phyloP scores from a whole-genome alignment of 148 eudicot genomes.

The Arbutus unedo region DNA sequence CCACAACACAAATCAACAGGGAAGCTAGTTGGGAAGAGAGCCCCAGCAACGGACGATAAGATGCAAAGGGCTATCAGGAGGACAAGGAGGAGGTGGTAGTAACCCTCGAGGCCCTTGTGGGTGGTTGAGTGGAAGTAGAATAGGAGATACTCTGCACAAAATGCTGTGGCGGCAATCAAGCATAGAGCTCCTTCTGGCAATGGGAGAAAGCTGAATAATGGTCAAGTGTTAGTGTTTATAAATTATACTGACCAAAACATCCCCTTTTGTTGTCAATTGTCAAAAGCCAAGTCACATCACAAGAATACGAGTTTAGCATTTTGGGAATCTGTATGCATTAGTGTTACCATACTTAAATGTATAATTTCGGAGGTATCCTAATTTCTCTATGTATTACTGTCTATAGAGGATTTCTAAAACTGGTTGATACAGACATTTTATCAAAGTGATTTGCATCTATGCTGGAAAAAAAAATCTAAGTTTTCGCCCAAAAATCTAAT shows the following conservation, averaged over 20 bases:
- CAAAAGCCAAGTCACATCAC: slow-evolving; percentile 1
- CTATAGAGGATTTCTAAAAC: not conserved
- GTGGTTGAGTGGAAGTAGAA: slow-evolving; percentile 86
- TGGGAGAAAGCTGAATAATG: slow-evolving; percentile 58
- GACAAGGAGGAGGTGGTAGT: slow-evolving; percentile 78
- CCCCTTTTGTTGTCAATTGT: not conserved
- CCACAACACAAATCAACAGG: slow-evolving; percentile 63
- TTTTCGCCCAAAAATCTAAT: not conserved
- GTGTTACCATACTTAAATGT: not conserved
- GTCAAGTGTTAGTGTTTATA: slow-evolving; percentile 4
- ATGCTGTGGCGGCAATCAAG: slow-evolving; percentile 69
- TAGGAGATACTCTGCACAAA: slow-evolving; percentile 68
- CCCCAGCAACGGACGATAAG: slow-evolving; percentile 47
- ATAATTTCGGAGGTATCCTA: not conserved
- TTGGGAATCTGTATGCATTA: not conserved
- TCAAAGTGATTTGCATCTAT: not conserved
- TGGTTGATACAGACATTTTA: not conserved
- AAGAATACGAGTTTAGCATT: not conserved
- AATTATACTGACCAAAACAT: not conserved
- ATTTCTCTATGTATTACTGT: not conserved
- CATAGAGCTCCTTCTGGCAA: slow-evolving; percentile 65
- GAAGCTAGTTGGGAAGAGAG: slow-evolving; percentile 69
- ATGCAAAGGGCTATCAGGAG: slow-evolving; percentile 67
- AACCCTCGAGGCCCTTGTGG: slow-evolving; percentile 84
- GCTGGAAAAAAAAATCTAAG: no score